Evolutionary conservation across 495 filamentous ascomycete species (phyloP), one percentile per base, ranked within the genome.

Genomic region (Trichoderma asperelloides): DNA sequence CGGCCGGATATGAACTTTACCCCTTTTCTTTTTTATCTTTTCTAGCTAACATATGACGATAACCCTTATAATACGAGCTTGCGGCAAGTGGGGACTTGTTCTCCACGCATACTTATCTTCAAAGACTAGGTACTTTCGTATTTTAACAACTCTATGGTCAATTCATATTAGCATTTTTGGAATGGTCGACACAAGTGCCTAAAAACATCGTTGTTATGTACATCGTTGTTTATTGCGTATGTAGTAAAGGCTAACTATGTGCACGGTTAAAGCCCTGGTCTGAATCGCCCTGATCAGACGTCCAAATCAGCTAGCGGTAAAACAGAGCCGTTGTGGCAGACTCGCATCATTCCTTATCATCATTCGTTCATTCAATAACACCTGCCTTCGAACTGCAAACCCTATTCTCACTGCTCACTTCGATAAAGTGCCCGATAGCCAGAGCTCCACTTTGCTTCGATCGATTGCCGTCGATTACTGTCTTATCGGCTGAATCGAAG

Each of bases 151-250:
- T 1, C 2, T 11, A 51, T 9, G 4, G 41, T 45, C 12, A 45
- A 12, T 45, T 16, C 6, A 12, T 15, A 45, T 18, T 5, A 15
- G 18, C 1, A 18, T 45, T 16, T 18, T 12, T 13, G 41, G 11
- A 43, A 45, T 0, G 41, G 9, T 7, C 5, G 12, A 18, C 41
- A 45, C 41, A 55, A 25, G 49, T 55, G 49, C 23, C 8, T 57
- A 11, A 3, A 60, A 28, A 3, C 8, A 12, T 5, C 16, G 16
- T 33, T 9, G 23, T 13, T 60, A 60, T 60, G 25, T 60, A 60
- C 55, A 60, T 60, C 55, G 28, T 60, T 60, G n/a, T 9, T 55
- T 25, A 60, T 60, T 60, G 55, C 55, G 23, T 60, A 60, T 60
- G 27, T 60, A 25, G 16, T 8, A 60, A 60, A 60, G 15, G 23